Conservation (phyloP, 371 early-diverging fungal species). For the Lichtheimia hyalospora region DNA sequence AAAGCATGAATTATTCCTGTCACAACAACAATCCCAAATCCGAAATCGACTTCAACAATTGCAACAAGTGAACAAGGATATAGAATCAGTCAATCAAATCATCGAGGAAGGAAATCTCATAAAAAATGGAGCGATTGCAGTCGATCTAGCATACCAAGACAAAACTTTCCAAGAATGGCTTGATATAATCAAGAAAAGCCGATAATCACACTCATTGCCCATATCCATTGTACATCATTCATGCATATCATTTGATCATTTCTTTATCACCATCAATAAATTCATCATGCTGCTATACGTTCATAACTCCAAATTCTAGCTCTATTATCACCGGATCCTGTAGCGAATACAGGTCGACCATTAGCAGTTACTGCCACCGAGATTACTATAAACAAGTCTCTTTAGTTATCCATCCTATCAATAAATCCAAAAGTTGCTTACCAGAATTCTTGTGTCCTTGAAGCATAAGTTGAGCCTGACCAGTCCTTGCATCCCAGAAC, state of each 20-base stretch:
- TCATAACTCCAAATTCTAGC: slow-evolving; percentile 93
- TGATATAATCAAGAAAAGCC: not conserved
- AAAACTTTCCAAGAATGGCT: slow-evolving; percentile 10
- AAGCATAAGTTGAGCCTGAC: slow-evolving; percentile 85
- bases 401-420: not conserved
- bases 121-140: slow-evolving; percentile 7
- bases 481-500: slow-evolving; percentile 89
- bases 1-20: slow-evolving; percentile 1
- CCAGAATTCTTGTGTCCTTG: slow-evolving; percentile 97
- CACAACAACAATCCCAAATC: not conserved
- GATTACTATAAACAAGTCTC: slow-evolving; percentile 63
- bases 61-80: not conserved
- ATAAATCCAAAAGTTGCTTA: slow-evolving; percentile 22
- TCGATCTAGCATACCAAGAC: slow-evolving; percentile 9
- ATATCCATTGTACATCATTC: too few species aligned
- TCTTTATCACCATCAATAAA: too few species aligned
- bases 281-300: slow-evolving; percentile 15
- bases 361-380: slow-evolving; percentile 84
- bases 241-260: too few species aligned
- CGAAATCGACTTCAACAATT: not conserved
- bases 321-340: slow-evolving; percentile 93
- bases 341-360: slow-evolving; percentile 87
- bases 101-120: slow-evolving; percentile 8
- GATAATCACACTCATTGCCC: too few species aligned
- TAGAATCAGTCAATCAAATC: not conserved